Evolutionary conservation across 2,329 filamentous ascomycete species (phyloP), one percentile per base, ranked within the genome.

Genomic region (Raffaelea albimanens): DNA sequence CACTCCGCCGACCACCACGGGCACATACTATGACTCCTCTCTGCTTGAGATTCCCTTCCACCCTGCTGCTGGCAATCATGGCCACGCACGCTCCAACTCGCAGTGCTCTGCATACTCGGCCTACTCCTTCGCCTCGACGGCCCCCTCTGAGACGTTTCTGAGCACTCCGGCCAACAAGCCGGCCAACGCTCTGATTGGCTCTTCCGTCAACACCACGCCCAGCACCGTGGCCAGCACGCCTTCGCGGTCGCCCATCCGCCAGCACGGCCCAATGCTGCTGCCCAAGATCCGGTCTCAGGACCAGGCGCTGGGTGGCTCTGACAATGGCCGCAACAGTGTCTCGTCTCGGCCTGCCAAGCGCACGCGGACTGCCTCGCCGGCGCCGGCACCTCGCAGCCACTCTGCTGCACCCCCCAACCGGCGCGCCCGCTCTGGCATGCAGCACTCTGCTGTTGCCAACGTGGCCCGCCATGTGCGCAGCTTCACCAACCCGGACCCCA

Each of bases 201-300:
- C 25, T 13, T 29, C 25, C 25, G 7, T 13, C 25, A 29, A 7
- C 25, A 7, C 25, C 25, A 29, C 7, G n/a, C 29, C 43, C 38
- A 63, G 78, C 67, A 85, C 83, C 19, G 72, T 76, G 55, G 72
- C 79, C 57, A 84, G 82, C 46, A 89, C 85, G 13, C 85, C 86
- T 36, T 68, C 73, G 38, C 69, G 25, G 7, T 85, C 85, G 31
- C 85, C 87, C 51, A 78, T 90, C 56, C 77, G 82, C 52, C 83
- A 87, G 52, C 83, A 89, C 67, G 87, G 87, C 45, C 87, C 87
- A 45, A 71, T 87, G 43, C 71, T 95, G 50, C 73, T 95, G 29
- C 88, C 88, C 59, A 93, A 89, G 74, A 90, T 94, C 68, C 79
- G 88, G 52, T 79, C 79, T 38, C 88, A 93, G 67, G 88, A 95